Conservation (phyloP, 805 yeast species). For the Lipomyces sp. region DNA sequence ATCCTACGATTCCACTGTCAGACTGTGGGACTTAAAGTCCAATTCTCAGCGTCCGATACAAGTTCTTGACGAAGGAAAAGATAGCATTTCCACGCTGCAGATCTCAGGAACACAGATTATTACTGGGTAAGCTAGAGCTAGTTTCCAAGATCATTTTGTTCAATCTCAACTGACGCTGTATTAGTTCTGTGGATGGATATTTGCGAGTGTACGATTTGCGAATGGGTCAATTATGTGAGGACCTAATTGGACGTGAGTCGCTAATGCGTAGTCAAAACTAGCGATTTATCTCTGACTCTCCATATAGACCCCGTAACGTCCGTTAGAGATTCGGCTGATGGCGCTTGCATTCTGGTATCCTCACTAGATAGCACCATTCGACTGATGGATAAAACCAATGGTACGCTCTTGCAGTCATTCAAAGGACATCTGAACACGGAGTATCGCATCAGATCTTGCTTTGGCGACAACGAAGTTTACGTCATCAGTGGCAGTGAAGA, state of each 20-base stretch:
- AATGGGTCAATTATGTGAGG: slow-evolving; percentile 32
- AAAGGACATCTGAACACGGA: slow-evolving; percentile 32
- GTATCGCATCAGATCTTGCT: slow-evolving; percentile 31
- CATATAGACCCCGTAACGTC: slow-evolving; percentile 33
- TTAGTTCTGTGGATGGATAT: slow-evolving; percentile 36
- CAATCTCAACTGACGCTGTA: background rate
- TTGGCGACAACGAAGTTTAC: slow-evolving; percentile 29
- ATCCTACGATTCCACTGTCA: slow-evolving; percentile 36
- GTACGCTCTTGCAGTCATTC: slow-evolving; percentile 32
- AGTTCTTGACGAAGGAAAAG: slow-evolving; percentile 37
- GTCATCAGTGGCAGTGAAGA: slow-evolving; percentile 36
- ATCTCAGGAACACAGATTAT: slow-evolving; percentile 27
- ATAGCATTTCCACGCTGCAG: slow-evolving; percentile 34
- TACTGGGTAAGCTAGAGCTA: slow-evolving; percentile 30
- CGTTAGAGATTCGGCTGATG: slow-evolving; percentile 19
- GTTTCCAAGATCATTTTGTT: background rate
- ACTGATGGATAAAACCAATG: slow-evolving; percentile 32
- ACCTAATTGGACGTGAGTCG: slow-evolving; percentile 29
- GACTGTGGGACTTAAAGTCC: slow-evolving; percentile 38
- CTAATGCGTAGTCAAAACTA: background rate
- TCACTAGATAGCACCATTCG: slow-evolving; percentile 33
- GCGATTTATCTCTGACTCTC: background rate
- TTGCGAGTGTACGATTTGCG: slow-evolving; percentile 37
- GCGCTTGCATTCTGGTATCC: slow-evolving; percentile 30
- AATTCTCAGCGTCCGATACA: slow-evolving; percentile 38